Conservation (phyloP, 2,329 filamentous ascomycete species). For the Coniochaeta sp. region DNA sequence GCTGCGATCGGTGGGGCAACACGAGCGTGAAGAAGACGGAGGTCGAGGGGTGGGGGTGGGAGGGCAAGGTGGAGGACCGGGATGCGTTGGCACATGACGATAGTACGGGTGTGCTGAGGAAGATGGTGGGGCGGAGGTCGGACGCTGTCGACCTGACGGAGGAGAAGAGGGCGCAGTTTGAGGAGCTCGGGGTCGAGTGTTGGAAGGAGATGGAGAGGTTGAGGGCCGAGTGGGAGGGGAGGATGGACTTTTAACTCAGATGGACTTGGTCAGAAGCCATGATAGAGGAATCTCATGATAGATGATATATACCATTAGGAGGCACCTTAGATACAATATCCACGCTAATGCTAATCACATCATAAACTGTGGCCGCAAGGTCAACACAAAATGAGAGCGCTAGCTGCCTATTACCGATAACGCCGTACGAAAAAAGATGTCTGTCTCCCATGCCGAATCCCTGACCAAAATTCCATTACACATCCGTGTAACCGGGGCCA, state of each 20-base stretch:
- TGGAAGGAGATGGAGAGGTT: slow-evolving; percentile 70
- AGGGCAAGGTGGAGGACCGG: slow-evolving; percentile 46
- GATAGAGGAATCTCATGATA: neutral
- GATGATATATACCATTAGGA: neutral
- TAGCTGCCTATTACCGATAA: neutral
- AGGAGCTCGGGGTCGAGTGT: slow-evolving; percentile 48
- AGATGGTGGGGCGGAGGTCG: slow-evolving; percentile 50
- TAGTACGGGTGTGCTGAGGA: slow-evolving; percentile 38
- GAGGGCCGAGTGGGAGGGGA: slow-evolving; percentile 57
- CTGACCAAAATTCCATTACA: neutral
- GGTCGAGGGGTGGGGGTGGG: slow-evolving; percentile 78
- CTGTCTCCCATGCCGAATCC: neutral
- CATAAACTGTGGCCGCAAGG: neutral
- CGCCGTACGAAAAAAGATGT: neutral
- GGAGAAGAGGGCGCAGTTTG: slow-evolving; percentile 54
- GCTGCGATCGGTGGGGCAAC: slow-evolving; percentile 49
- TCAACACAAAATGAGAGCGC: neutral
- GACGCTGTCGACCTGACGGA: slow-evolving; percentile 51
- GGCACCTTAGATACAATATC: neutral
- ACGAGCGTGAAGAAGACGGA: slow-evolving; percentile 68
- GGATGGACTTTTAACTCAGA: slow-evolving; percentile 15
- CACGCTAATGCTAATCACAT: neutral
- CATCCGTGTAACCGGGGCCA: neutral
- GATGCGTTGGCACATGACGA: slow-evolving; percentile 30
- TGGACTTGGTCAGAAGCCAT: neutral